Conservation (phyloP, 2,329 filamentous ascomycete genomes). For the Fusarium newnesense region DNA sequence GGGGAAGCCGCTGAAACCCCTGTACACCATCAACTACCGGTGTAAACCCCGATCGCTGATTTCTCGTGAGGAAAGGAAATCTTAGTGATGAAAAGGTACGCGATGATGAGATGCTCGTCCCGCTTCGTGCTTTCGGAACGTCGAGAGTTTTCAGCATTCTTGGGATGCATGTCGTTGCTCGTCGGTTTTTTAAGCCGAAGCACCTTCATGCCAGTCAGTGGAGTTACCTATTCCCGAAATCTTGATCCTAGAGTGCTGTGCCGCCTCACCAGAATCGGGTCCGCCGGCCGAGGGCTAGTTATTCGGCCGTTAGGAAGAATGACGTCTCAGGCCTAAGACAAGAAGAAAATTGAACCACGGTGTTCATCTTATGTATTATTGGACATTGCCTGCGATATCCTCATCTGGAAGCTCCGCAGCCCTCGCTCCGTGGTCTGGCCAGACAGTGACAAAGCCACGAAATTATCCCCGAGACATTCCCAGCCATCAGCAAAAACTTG, state of each 20-base stretch:
- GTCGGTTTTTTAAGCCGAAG: neutral
- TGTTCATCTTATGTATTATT: too few relatives aligned
- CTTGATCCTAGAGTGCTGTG: neutral
- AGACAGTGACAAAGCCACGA: neutral
- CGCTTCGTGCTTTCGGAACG: too few relatives aligned
- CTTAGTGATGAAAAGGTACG: fast-evolving
- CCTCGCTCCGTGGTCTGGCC: neutral
- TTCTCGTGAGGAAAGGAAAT: neutral
- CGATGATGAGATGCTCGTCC: neutral
- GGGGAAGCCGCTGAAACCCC: neutral
- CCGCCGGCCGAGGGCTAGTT: neutral
- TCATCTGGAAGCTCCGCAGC: neutral
- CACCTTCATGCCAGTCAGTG: neutral
- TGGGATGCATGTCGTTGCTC: too few relatives aligned
- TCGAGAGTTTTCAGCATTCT: neutral
- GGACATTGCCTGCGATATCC: neutral
- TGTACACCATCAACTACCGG: neutral
- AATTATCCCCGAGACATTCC: neutral
- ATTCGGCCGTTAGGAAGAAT: neutral
- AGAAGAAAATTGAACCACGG: too few relatives aligned
- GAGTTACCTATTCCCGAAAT: neutral
- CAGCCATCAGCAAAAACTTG: neutral
- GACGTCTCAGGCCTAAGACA: too few relatives aligned
- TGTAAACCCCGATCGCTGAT: neutral
- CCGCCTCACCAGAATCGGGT: neutral